Evolutionary conservation across 2,329 filamentous ascomycete species (phyloP).

Genomic region (Sporothrix humicola): DNA sequence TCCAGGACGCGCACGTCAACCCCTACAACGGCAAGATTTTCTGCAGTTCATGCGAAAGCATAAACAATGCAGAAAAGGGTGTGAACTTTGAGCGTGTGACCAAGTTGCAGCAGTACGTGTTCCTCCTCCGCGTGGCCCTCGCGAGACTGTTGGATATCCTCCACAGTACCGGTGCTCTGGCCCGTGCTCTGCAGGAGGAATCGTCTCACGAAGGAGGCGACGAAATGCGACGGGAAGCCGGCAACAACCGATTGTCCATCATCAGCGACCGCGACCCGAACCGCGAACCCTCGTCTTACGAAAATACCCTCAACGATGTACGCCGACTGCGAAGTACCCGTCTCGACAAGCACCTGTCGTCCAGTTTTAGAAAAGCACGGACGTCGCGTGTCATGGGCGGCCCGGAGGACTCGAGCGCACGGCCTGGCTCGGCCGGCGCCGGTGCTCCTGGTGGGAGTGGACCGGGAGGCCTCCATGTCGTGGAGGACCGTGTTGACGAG

Average conservation of each 20-base stretch:
- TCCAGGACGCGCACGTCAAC: constrained; percentile 75
- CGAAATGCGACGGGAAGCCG: constrained; percentile 58
- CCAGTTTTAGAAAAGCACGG: constrained; percentile 86
- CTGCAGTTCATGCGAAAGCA: constrained; percentile 69
- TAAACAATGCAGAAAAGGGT: constrained; percentile 57
- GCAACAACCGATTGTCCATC: constrained; percentile 56
- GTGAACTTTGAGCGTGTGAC: constrained; percentile 73
- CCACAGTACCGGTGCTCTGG: constrained; percentile 79
- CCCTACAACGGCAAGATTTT: constrained; percentile 70
- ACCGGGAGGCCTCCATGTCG: constrained; percentile 69
- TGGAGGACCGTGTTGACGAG: constrained; percentile 77
- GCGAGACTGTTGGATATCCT: constrained; percentile 88
- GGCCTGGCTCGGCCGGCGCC: constrained; percentile 75
- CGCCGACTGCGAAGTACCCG: constrained; percentile 88
- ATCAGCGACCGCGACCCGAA: constrained; percentile 62
- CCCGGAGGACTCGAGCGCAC: constrained; percentile 69
- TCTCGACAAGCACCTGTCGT: constrained; percentile 91
- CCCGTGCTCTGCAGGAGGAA: constrained; percentile 51
- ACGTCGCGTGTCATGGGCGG: constrained; percentile 93
- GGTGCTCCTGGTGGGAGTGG: constrained; percentile 56
- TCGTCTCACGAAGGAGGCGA: neutral
- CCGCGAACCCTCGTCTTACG: constrained; percentile 78
- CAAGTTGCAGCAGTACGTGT: constrained; percentile 92
- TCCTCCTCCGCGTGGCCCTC: constrained; percentile 87
- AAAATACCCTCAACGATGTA: constrained; percentile 96